Percentiles rank a stretch among this genome's conserved stretches.
Evolutionary conservation across 345 rosid genomes (phyloP).

Genomic region (Gynandropsis gynandra): DNA sequence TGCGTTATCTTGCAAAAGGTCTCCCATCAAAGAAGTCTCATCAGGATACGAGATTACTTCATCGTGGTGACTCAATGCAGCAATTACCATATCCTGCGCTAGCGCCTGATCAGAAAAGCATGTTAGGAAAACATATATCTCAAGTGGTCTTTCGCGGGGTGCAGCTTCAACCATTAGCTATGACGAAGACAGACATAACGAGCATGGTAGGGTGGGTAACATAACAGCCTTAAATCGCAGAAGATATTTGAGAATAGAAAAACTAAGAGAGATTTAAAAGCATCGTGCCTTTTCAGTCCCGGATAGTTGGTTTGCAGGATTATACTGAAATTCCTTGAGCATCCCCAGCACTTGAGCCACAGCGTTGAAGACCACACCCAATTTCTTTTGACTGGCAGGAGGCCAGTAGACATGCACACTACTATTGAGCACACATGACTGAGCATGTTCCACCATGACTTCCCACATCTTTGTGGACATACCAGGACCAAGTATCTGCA

Average conservation of each 20-base stretch:
- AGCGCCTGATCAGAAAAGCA: conserved; percentile 42
- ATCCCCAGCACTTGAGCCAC: conserved; percentile 85
- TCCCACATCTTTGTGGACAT: conserved; percentile 99
- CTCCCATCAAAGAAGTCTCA: conserved; percentile 41
- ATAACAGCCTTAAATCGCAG: too few relatives aligned
- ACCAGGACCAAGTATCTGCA: conserved; percentile 92
- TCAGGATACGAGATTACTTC: conserved; percentile 63
- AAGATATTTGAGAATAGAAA: conserved; percentile 10
- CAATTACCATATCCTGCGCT: conserved; percentile 54
- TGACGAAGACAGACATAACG: too few relatives aligned
- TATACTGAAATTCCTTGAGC: conserved; percentile 58
- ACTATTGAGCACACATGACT: conserved; percentile 68
- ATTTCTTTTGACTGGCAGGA: conserved; percentile 50
- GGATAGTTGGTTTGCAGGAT: conserved; percentile 57
- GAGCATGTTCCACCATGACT: conserved; percentile 80
- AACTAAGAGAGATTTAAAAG: background rate
- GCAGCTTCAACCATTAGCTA: background rate
- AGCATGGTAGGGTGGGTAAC: too few relatives aligned
- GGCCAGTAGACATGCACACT: conserved; percentile 53
- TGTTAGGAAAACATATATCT: conserved; percentile 16
- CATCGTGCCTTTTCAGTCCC: conserved; percentile 73
- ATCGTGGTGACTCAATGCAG: conserved; percentile 58
- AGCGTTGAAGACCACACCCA: conserved; percentile 81
- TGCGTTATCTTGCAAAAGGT: conserved; percentile 29
- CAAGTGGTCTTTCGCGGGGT: too few relatives aligned